Percentiles rank a stretch among this genome's conserved stretches.
Conservation (phyloP, 305 asterid species). For the Fraxinus platypoda region DNA sequence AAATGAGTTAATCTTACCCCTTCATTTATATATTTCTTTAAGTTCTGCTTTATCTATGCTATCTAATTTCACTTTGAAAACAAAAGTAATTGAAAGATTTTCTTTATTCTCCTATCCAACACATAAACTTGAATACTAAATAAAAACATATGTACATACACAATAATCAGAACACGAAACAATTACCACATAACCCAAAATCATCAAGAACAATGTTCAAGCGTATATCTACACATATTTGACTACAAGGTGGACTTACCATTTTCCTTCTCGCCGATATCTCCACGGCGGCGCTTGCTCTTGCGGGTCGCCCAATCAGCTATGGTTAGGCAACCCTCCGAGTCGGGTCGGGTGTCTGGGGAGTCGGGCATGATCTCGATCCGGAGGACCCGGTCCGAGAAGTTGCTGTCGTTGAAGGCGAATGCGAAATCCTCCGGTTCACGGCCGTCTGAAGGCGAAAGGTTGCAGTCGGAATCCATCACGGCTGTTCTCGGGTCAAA, state of each 20-base stretch:
- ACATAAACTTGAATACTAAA: not conserved
- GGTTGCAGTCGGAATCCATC: conserved; percentile 58
- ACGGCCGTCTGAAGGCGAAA: conserved; percentile 42
- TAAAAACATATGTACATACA: not conserved
- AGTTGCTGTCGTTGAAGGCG: conserved; percentile 91
- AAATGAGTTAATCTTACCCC: not conserved
- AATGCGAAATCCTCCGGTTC: conserved; percentile 69
- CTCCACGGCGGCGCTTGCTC: conserved; percentile 81
- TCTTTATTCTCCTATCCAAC: no score
- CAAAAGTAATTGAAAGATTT: not conserved
- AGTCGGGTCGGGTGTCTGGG: conserved; percentile 35
- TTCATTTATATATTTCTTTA: not conserved
- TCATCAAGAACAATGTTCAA: not conserved
- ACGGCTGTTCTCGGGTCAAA: conserved; percentile 81
- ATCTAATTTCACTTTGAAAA: not conserved
- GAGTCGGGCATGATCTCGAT: conserved; percentile 80
- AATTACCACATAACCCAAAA: not conserved
- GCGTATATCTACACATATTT: not conserved
- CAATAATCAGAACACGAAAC: not conserved
- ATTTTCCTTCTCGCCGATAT: conserved; percentile 48
- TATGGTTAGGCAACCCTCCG: conserved; percentile 55
- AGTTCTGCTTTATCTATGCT: not conserved
- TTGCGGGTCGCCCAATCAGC: conserved; percentile 93
- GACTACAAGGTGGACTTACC: conserved; percentile 37
- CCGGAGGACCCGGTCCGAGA: conserved; percentile 80